These are phyloP conservation scores for Quercus robur DNA, from an alignment of 306 rosid species.

Conservation along the genomic window DNA sequence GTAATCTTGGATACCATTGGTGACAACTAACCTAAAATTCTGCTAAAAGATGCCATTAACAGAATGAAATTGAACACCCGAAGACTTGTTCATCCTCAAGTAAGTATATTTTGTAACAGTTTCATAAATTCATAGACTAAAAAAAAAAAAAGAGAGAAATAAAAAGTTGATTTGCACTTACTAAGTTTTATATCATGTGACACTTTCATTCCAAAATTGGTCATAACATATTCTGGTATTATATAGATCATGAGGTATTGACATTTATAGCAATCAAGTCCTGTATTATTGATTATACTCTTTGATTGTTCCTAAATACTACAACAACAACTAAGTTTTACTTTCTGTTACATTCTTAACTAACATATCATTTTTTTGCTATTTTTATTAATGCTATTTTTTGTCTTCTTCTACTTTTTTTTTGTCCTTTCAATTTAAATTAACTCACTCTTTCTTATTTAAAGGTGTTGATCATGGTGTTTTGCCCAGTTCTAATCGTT, in stretches of 20 bases:
- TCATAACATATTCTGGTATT: not conserved
- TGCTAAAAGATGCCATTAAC: slow-evolving; percentile 68
- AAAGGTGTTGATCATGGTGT: not conserved
- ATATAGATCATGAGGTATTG: not conserved
- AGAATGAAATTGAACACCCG: slow-evolving; percentile 75
- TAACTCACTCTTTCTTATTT: no score
- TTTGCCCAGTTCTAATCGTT: not conserved
- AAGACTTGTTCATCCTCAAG: slow-evolving; percentile 89
- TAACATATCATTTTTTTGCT: no score
- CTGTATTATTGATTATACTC: not conserved
- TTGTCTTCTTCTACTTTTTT: no score
- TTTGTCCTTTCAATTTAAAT: no score
- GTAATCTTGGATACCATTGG: slow-evolving; percentile 35
- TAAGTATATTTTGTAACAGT: slow-evolving; percentile 16
- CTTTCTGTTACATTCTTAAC: no score
- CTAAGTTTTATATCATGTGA: not conserved
- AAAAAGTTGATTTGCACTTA: not conserved
- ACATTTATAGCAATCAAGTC: not conserved
- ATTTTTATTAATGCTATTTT: no score
- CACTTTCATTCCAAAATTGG: not conserved
- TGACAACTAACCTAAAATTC: slow-evolving; percentile 32
- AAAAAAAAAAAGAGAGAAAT: no score
- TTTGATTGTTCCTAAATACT: not conserved
- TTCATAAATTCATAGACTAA: not conserved
- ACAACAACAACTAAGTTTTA: not conserved